Evolutionary conservation across 1,284 basidiomycete species (phyloP).

Genomic region (Puccinia triticina): DNA sequence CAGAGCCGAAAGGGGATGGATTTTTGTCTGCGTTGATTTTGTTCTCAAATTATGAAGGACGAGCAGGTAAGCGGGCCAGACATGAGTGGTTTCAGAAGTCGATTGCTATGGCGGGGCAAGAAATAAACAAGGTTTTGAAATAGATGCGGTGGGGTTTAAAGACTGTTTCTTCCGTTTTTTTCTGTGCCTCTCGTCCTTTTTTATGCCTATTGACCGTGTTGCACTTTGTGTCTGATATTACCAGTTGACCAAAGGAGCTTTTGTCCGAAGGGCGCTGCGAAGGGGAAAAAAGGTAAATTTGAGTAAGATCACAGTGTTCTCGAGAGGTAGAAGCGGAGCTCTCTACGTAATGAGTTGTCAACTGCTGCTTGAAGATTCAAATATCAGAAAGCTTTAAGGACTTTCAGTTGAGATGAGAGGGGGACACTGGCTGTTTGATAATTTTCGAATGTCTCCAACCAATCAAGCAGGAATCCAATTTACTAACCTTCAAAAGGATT

Average conservation of each 20-base stretch:
- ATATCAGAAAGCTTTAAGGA: slow-evolving; percentile 3
- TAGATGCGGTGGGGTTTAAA: neutral
- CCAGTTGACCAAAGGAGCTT: neutral
- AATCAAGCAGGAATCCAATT: slow-evolving; percentile 4
- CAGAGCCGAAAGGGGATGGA: neutral
- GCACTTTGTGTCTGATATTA: neutral
- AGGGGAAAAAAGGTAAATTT: neutral
- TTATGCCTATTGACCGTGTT: neutral
- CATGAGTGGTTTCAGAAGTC: slow-evolving; percentile 11
- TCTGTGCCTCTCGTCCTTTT: neutral
- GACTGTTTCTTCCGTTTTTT: neutral
- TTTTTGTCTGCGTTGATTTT: neutral
- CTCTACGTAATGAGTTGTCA: neutral
- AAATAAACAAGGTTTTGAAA: neutral
- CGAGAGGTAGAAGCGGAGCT: neutral
- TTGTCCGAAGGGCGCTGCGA: neutral
- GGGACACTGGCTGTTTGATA: neutral
- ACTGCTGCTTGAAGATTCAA: neutral
- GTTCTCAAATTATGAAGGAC: slow-evolving; percentile 3
- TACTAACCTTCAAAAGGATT: slow-evolving; percentile 6
- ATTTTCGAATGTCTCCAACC: neutral
- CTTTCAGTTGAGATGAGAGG: neutral
- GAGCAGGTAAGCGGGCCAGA: neutral
- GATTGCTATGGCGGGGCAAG: neutral
- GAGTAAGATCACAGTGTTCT: neutral